phyloP scores from a whole-genome alignment of 2,329 filamentous ascomycete species.

The Boeremia lycopersici region DNA sequence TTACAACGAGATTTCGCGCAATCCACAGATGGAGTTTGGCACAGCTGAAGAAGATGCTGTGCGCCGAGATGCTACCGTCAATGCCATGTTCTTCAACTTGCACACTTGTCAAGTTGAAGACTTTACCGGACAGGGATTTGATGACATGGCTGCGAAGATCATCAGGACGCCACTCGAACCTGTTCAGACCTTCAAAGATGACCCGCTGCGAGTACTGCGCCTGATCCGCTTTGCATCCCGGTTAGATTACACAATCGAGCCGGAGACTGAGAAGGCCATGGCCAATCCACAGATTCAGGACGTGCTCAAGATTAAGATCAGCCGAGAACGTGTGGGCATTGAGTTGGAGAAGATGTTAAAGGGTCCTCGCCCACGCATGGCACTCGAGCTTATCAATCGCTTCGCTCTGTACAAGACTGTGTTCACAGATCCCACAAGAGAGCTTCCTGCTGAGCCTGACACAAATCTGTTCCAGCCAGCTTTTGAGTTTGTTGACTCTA shows the following conservation, averaged over 20 bases:
- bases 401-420: constrained; percentile 73
- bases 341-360: constrained; percentile 92
- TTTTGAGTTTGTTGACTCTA: constrained; percentile 65
- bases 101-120: constrained; percentile 82
- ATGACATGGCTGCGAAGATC: constrained; percentile 73
- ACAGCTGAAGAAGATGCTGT: constrained; percentile 88
- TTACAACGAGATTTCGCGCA: constrained; percentile 86
- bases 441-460: constrained; percentile 61
- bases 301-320: constrained; percentile 86
- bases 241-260: constrained; percentile 78
- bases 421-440: constrained; percentile 70
- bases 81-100: constrained; percentile 95
- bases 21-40: constrained; percentile 91
- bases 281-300: constrained; percentile 75
- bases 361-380: constrained; percentile 64
- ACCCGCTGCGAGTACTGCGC: constrained; percentile 84
- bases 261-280: constrained; percentile 74
- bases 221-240: constrained; percentile 90
- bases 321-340: constrained; percentile 82
- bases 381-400: constrained; percentile 69
- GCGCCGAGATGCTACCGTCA: constrained; percentile 89
- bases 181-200: constrained; percentile 91
- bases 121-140: constrained; percentile 74
- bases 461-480: constrained; percentile 65
- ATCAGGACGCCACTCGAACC: constrained; percentile 88